Conservation (phyloP, 257 asterid species). For the Lithospermum erythrorhizon region DNA sequence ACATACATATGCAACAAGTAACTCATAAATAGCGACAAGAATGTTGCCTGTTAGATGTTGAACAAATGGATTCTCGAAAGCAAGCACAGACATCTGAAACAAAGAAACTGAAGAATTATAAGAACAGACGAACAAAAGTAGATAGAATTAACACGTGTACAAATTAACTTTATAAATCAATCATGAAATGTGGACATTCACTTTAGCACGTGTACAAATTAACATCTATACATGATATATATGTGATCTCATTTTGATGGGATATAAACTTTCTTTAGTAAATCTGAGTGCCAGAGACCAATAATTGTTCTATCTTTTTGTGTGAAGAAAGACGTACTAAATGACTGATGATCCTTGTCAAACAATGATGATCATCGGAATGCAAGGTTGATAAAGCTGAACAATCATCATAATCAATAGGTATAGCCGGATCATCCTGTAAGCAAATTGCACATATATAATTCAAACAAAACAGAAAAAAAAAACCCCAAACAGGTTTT, state of each 20-base stretch:
- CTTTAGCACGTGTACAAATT: no score
- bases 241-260: background rate
- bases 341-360: slow-evolving; percentile 32
- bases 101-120: slow-evolving; percentile 3
- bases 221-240: background rate
- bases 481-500: background rate
- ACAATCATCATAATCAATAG: slow-evolving; percentile 15
- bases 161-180: no score
- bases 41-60: slow-evolving; percentile 55
- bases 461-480: background rate
- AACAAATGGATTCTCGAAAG: slow-evolving; percentile 34
- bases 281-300: background rate
- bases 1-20: slow-evolving; percentile 50
- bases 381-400: slow-evolving; percentile 11
- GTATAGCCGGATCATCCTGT: slow-evolving; percentile 31
- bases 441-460: slow-evolving; percentile 4
- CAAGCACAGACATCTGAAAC: slow-evolving; percentile 55
- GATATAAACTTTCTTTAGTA: background rate
- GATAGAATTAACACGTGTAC: no score
- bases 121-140: background rate
- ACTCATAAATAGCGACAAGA: slow-evolving; percentile 55
- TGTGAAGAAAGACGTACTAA: slow-evolving; percentile 31
- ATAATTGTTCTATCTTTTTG: no score
- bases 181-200: no score
- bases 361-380: slow-evolving; percentile 31